Evolutionary conservation across 345 rosid genomes (phyloP).

Genomic region (Pistacia vera): DNA sequence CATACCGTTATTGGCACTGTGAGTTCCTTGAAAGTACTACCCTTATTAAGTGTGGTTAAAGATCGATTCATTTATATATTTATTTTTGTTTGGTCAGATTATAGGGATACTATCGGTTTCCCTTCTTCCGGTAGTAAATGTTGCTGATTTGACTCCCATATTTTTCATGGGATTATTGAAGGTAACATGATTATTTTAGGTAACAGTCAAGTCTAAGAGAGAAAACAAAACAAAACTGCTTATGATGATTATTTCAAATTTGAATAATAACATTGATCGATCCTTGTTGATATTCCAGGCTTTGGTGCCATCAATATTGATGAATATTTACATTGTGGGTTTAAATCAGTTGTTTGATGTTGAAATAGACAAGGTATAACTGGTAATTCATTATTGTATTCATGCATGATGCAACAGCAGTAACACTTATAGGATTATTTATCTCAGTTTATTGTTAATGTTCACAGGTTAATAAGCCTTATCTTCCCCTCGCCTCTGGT

Average conservation of each 20-base stretch:
- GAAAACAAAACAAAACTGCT: not conserved
- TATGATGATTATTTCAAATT: not conserved
- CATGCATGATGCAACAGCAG: too few species aligned
- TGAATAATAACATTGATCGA: not conserved
- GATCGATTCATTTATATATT: not conserved
- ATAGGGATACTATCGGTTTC: slow-evolving; percentile 36
- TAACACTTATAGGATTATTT: too few species aligned
- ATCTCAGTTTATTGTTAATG: not conserved
- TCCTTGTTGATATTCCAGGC: slow-evolving; percentile 19
- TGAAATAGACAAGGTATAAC: slow-evolving; percentile 36
- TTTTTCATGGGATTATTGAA: slow-evolving; percentile 33
- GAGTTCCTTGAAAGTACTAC: slow-evolving; percentile 1
- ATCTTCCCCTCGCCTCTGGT: slow-evolving; percentile 44
- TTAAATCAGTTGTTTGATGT: slow-evolving; percentile 35
- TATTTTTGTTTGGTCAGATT: slow-evolving; percentile 11
- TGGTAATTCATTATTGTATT: too few species aligned
- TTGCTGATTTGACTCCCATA: slow-evolving; percentile 29
- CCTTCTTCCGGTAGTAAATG: slow-evolving; percentile 29
- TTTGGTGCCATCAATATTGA: slow-evolving; percentile 27
- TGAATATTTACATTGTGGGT: slow-evolving; percentile 38
- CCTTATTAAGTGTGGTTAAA: not conserved
- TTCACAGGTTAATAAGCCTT: slow-evolving; percentile 34
- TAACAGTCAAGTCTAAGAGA: not conserved
- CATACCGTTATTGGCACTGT: slow-evolving; percentile 40
- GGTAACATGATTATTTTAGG: slow-evolving; percentile 35